These are phyloP conservation scores for Candida vaughaniae DNA, from an alignment of 805 yeast species.

Conservation along the genomic window DNA sequence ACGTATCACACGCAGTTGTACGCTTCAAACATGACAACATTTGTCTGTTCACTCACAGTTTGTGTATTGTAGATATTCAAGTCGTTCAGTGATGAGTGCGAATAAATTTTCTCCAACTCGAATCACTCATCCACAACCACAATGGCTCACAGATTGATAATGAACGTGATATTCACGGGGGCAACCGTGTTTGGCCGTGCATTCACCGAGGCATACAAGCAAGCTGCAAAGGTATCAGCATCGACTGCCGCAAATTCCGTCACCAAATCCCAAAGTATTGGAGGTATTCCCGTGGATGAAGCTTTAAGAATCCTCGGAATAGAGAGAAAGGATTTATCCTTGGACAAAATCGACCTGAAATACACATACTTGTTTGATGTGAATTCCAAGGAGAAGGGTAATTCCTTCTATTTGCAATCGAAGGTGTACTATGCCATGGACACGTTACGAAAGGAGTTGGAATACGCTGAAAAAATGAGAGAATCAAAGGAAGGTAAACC, in stretches of 20 bases:
- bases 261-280: slow-evolving; percentile 53
- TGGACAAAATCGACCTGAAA: slow-evolving; percentile 64
- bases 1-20: too few relatives aligned
- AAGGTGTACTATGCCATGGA: slow-evolving; percentile 95
- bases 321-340: slow-evolving; percentile 52
- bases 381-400: slow-evolving; percentile 93
- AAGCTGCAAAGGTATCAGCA: slow-evolving; percentile 93
- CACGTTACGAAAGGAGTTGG: slow-evolving; percentile 75
- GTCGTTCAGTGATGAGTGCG: slow-evolving; percentile 2
- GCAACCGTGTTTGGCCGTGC: slow-evolving; percentile 96
- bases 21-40: too few relatives aligned
- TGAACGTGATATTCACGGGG: slow-evolving; percentile 89
- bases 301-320: slow-evolving; percentile 88
- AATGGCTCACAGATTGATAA: slow-evolving; percentile 88
- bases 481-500: slow-evolving; percentile 12
- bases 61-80: too few relatives aligned
- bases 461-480: slow-evolving; percentile 49
- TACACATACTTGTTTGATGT: slow-evolving; percentile 83
- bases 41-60: too few relatives aligned
- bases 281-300: slow-evolving; percentile 84
- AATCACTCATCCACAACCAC: neutral
- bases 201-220: slow-evolving; percentile 93
- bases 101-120: slow-evolving; percentile 3
- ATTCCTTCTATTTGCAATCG: slow-evolving; percentile 88
- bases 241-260: slow-evolving; percentile 49